Evolutionary conservation across 306 rosid species (phyloP).

Genomic region (Vigna nakashimae): DNA sequence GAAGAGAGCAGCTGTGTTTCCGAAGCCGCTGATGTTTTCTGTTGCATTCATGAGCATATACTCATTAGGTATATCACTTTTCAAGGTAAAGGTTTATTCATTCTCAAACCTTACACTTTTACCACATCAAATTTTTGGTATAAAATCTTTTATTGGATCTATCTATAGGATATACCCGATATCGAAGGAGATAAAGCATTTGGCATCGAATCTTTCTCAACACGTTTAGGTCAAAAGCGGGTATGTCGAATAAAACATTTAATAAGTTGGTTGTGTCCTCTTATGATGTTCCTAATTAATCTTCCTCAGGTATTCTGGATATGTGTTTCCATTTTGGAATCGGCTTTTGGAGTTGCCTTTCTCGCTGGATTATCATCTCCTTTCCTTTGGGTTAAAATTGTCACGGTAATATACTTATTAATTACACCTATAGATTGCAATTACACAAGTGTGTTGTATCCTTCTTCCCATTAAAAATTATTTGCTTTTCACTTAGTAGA

Average conservation of each 20-base stretch:
- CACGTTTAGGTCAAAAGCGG: slow-evolving; percentile 68
- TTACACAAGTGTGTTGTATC: too few relatives aligned
- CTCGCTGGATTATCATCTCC: not conserved
- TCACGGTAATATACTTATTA: not conserved
- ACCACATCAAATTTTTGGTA: not conserved
- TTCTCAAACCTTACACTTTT: not conserved
- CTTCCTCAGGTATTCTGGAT: not conserved
- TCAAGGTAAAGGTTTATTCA: not conserved
- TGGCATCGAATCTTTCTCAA: slow-evolving; percentile 70
- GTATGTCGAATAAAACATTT: slow-evolving; percentile 38
- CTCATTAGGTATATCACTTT: not conserved
- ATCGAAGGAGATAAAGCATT: slow-evolving; percentile 77
- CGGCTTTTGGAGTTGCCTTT: not conserved
- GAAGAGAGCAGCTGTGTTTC: not conserved
- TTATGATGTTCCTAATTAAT: not conserved
- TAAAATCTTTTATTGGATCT: not conserved
- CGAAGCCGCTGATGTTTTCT: not conserved
- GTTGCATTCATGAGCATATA: not conserved
- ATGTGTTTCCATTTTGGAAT: not conserved
- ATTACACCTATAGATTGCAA: not conserved
- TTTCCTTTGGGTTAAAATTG: not conserved
- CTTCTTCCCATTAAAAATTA: too few relatives aligned
- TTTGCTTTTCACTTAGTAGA: too few relatives aligned
- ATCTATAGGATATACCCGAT: slow-evolving; percentile 79
- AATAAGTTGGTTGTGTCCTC: not conserved